These are phyloP conservation scores for Solanum piurae DNA, from an alignment of 257 asterid species.

Conservation along the genomic window DNA sequence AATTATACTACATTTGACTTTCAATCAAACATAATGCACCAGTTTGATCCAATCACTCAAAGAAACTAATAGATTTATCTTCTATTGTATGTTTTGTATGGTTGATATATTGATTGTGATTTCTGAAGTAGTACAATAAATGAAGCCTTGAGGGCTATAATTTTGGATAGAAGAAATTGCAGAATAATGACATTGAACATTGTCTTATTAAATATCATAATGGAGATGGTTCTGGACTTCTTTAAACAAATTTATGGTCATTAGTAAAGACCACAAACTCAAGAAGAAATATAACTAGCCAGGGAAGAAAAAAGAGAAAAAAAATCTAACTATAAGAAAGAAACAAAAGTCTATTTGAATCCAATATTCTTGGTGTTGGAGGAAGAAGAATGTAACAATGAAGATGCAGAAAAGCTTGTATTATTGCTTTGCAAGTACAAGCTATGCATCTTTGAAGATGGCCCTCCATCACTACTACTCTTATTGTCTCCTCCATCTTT, in stretches of 20 bases:
- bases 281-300: not conserved
- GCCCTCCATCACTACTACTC: slow-evolving; percentile 20
- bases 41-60: not conserved
- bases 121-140: not conserved
- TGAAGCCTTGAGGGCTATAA: not conserved
- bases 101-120: not conserved
- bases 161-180: not conserved
- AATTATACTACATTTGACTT: not conserved
- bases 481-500: slow-evolving; percentile 26
- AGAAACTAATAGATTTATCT: not conserved
- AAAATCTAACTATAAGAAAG: not conserved
- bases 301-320: not conserved
- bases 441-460: slow-evolving; percentile 40
- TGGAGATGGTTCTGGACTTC: not conserved
- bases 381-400: slow-evolving; percentile 49
- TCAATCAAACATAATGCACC: not conserved
- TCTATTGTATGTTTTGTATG: not conserved
- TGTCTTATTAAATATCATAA: not conserved
- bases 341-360: slow-evolving; percentile 11
- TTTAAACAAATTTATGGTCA: not conserved
- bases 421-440: slow-evolving; percentile 35
- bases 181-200: not conserved
- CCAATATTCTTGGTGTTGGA: slow-evolving; percentile 24
- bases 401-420: slow-evolving; percentile 66
- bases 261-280: not conserved